Base-by-base conservation (phyloP, 1,284 basidiomycete genomes). In the Leccinum solheimii region DNA sequence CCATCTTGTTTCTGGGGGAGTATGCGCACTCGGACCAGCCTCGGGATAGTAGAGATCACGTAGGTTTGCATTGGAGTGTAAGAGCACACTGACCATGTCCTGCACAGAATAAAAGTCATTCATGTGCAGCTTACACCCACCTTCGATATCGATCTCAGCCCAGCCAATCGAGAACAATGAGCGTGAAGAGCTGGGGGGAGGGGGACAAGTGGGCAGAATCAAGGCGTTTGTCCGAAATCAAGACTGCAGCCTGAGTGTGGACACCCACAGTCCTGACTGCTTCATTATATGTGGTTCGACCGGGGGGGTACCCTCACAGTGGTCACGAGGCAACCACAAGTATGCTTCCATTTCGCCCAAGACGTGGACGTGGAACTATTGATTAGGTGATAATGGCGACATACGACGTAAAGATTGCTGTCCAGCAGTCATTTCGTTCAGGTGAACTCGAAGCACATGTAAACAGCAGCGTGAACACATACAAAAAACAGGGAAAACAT, bases 301-400 rank as follows among this genome's bases (percentile, higher is more conserved):
- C 6, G 32, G 8, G 62, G 26, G 57, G 32, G 64, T 65, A 65
- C 64, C 64, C 63, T 67, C 63, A 40, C 66, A 32, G 64, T 65
- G 30, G 27, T 53, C 57, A 56, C 56, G 61, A 56, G 48, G 27
- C 26, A 14, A 45, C 21, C 51, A 43, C 48, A 49, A 23, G 48
- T 27, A 21, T 40, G 14, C 36, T 51, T 63, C 62, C 36, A 43
- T 58, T 50, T 36, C 48, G 48, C 19, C 61, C 32, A 38, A 7
- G 32, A 14, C n/a, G n/a, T 23, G 48, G 21, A 23, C 19, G 50
- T 51, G 50, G 26, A 30, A 51, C 13, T 19, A 53, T 57, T 4
- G 13, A 59, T 62, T n/a, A 13, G 52, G 30, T 23, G 6, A 58
- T 43, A 27, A 58, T 55, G n/a, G 57, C 62, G 52, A 64, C 62